phyloP scores from a whole-genome alignment of 192 early-diverging fungal species.

The Haplosporangium gracile region DNA sequence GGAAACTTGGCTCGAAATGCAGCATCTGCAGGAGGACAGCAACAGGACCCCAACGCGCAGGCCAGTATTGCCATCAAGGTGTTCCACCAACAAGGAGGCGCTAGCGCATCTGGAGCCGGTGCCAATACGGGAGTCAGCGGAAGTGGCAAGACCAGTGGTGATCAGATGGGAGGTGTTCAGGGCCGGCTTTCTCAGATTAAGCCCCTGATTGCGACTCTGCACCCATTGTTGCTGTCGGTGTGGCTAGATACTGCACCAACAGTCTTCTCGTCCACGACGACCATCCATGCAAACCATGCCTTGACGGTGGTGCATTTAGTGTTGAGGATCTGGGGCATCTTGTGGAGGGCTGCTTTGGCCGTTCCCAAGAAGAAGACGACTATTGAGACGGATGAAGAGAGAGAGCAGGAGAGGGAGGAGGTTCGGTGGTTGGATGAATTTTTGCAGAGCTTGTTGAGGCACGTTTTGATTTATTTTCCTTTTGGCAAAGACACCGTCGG shows the following conservation, averaged over 20 bases:
- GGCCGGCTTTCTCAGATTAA: conserved; percentile 37
- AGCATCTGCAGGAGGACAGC: conserved; percentile 1
- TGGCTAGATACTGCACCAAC: conserved; percentile 84
- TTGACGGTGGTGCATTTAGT: conserved; percentile 74
- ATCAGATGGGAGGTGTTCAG: conserved; percentile 46
- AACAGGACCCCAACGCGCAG: background rate
- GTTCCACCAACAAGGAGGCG: conserved; percentile 34
- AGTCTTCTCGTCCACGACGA: conserved; percentile 67
- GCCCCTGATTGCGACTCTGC: conserved; percentile 59
- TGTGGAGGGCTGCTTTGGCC: conserved; percentile 73
- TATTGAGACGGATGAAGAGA: conserved; percentile 37
- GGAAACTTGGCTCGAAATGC: background rate
- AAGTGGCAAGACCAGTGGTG: conserved; percentile 13
- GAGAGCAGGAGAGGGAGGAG: conserved; percentile 27
- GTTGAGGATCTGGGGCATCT: conserved; percentile 73
- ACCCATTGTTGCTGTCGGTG: conserved; percentile 78
- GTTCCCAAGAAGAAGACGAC: conserved; percentile 26
- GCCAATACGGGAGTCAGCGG: conserved; percentile 24
- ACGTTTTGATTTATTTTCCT: conserved; percentile 82
- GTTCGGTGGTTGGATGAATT: conserved; percentile 61
- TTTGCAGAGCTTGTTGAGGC: conserved; percentile 73
- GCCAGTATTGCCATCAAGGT: conserved; percentile 31
- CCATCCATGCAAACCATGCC: conserved; percentile 64
- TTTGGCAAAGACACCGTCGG: conserved; percentile 71
- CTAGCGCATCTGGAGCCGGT: conserved; percentile 24